Evolutionary conservation across 371 early-diverging fungal species (phyloP), one percentile per base, ranked within the genome.

Genomic region (Chytridiales sp.): DNA sequence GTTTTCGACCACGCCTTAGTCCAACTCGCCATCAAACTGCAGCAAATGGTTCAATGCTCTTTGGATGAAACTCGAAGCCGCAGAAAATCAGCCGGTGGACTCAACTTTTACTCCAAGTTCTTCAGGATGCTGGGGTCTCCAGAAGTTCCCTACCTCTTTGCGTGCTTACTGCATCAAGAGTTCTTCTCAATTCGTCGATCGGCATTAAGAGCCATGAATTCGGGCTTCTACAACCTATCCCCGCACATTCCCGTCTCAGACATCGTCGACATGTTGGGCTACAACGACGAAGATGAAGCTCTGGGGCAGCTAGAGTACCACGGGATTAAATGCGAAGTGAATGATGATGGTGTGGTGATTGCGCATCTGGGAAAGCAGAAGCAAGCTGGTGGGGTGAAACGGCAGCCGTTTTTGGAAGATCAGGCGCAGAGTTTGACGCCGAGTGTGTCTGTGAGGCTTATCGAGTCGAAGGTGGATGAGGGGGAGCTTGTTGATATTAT

Each of bases 131-230:
- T 92, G 3, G 79, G 74, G 5, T 74, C 82, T 30, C 64, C 67
- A 0, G 47, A 59, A 0, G 86, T 87, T 1, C 79, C 92, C 0
- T 87, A 86, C 40, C 68, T 92, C 31, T 71, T 90, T 70, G 89
- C 89, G 0, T 91, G 92, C 59, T 62, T 92, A 43, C 61, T 87
- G 34, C 89, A 93, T 62, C 69, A 78, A 44, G 82, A 85, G 49
- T 91, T 94, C 70, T 69, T 78, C 0, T 80, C 79, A 30, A 78
- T 94, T 26, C 85, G 95, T 8, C 79, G 85, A 43, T 84, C 82
- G 4, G 92, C 88, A 1, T 62, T 91, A 26, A 81, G 84, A 64
- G 85, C 88, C 0, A 86, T 93, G 86, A 83, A 88, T 66, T 64
- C 73, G 35, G 64, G 82, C 15, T 83, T 85, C 52, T 67, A 67